These are phyloP conservation scores for Boletus bicolor DNA, from an alignment of 768 basidiomycete species.

Conservation along the genomic window DNA sequence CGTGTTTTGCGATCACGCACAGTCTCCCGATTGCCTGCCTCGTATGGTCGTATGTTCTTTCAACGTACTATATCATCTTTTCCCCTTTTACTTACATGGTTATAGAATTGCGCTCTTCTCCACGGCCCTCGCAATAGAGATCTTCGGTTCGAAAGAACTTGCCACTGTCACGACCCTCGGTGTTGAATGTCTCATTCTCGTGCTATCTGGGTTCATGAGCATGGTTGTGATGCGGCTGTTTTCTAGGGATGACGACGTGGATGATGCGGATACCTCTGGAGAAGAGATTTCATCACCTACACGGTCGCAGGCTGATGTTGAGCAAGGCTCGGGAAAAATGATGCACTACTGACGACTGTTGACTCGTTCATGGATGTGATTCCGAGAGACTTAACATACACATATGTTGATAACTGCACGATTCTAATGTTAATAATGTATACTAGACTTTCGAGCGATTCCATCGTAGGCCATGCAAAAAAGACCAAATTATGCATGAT, in stretches of 20 bases:
- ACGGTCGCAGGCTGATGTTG: not conserved
- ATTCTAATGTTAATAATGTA: not conserved
- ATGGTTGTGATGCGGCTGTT: slow-evolving; percentile 3
- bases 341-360: not conserved
- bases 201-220: not conserved
- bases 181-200: slow-evolving; percentile 5
- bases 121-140: slow-evolving; percentile 1
- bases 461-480: too few relatives aligned
- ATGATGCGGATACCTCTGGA: not conserved
- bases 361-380: not conserved
- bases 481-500: too few relatives aligned
- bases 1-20: slow-evolving; percentile 13
- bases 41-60: slow-evolving; percentile 15
- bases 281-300: not conserved
- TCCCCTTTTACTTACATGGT: not conserved
- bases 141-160: slow-evolving; percentile 4
- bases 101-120: slow-evolving; percentile 11
- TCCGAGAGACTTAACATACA: too few relatives aligned
- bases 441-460: not conserved
- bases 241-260: not conserved
- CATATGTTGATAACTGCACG: not conserved
- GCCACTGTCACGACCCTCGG: not conserved
- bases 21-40: slow-evolving; percentile 13
- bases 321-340: not conserved
- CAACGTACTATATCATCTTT: not conserved